Evolutionary conservation across 257 asterid genomes (phyloP).

Genomic region (Nicotiana paniculata): DNA sequence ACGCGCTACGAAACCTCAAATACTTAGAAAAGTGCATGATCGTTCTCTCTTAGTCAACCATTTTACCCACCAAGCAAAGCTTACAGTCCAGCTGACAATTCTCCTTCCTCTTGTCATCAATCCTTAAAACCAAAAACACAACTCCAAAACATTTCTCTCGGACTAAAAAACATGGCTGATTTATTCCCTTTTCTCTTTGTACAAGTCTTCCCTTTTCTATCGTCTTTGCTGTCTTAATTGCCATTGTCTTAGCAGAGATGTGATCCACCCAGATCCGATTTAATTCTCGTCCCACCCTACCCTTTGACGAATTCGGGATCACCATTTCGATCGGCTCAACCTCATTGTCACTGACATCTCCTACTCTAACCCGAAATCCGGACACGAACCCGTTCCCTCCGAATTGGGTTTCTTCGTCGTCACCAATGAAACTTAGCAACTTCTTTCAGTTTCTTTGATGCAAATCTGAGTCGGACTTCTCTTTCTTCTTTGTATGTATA

Average conservation of each 20-base stretch:
- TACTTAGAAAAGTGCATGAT: too few species aligned
- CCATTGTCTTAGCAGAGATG: slow-evolving; percentile 18
- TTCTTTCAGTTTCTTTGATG: slow-evolving; percentile 17
- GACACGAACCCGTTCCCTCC: slow-evolving; percentile 7
- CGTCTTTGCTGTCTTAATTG: background rate
- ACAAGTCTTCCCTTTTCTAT: background rate
- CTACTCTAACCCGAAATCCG: background rate
- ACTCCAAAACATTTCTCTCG: background rate
- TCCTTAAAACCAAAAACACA: background rate
- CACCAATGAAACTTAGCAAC: slow-evolving; percentile 22
- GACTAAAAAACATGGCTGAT: slow-evolving; percentile 10
- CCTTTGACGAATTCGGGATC: slow-evolving; percentile 29
- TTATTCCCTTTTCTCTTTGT: background rate
- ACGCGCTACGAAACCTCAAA: too few species aligned
- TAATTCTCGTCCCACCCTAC: slow-evolving; percentile 24
- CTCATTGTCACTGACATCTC: slow-evolving; percentile 16
- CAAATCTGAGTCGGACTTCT: slow-evolving; percentile 3
- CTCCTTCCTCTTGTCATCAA: background rate
- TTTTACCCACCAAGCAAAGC: background rate
- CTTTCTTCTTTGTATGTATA: too few species aligned
- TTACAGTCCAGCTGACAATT: background rate
- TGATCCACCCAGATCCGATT: slow-evolving; percentile 23
- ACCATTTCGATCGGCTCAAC: slow-evolving; percentile 25
- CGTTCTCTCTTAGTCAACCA: background rate
- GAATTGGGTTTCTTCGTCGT: slow-evolving; percentile 23